Evolutionary conservation across 192 early-diverging fungal species (phyloP).

Genomic region (Podila clonocystis): DNA sequence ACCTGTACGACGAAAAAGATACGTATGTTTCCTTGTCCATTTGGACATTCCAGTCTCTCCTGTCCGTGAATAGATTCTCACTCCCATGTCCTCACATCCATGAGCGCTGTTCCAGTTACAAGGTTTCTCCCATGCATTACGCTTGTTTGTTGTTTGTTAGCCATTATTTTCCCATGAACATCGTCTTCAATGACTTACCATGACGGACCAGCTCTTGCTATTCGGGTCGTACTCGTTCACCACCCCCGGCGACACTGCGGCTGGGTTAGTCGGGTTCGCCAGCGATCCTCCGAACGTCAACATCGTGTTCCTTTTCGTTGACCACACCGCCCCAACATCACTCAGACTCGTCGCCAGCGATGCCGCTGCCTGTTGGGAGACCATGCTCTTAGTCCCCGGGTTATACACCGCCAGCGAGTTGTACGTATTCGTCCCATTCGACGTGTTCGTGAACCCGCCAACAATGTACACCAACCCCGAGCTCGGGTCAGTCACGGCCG

Average conservation of each 20-base stretch:
- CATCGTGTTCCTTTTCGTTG: conserved; percentile 13
- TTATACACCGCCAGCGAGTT: conserved; percentile 30
- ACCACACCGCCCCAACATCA: conserved; percentile 37
- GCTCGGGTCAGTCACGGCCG: conserved; percentile 33
- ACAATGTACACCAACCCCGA: conserved; percentile 38
- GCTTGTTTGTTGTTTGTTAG: not conserved
- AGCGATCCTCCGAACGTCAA: conserved; percentile 43
- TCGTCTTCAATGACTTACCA: conserved; percentile 19
- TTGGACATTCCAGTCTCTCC: too few relatives aligned
- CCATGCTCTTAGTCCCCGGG: conserved; percentile 9
- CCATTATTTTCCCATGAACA: not conserved
- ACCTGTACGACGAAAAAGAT: not conserved
- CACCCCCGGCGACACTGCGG: conserved; percentile 1
- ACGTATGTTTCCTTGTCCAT: too few relatives aligned
- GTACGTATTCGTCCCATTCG: not conserved
- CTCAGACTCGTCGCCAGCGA: conserved; percentile 22
- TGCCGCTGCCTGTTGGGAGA: conserved; percentile 8
- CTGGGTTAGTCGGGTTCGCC: conserved; percentile 7
- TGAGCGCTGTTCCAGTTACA: too few relatives aligned
- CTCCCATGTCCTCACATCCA: too few relatives aligned
- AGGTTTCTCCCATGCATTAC: not conserved
- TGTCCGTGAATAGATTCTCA: too few relatives aligned
- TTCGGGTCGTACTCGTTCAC: conserved; percentile 21
- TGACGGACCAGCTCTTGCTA: conserved; percentile 23
- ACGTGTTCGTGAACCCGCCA: conserved; percentile 11